Base-by-base conservation (phyloP, 148 eudicot species). In the Spergularia bocconei region DNA sequence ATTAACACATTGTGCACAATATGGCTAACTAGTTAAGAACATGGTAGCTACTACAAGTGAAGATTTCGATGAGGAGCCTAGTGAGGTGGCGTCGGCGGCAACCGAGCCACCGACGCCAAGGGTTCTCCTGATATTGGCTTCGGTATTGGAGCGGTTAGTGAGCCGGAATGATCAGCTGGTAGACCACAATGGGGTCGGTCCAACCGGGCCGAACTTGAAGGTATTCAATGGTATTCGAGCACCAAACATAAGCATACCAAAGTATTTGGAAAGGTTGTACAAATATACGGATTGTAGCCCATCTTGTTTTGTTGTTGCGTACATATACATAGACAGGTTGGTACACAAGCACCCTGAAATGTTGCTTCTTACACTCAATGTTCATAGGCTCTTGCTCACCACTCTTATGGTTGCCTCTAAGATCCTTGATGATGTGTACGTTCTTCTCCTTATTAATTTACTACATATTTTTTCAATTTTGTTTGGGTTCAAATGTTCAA, bases 251-350 rank as follows among this genome's bases (percentile, higher is more conserved):
- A 91, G 91, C 48, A 83, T 94, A 75, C 84, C 74, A 1, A 94
- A 92, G 80, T 94, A 94, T 53, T 81, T 94, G 85, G 93, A 91
- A 81, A 89, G 98, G 86, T 78, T 94, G 47, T 94, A 86, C 76
- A 94, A 92, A 80, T 92, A 90, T 73, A 89, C 91, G 7, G 82
- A 88, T 61, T 94, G 98, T 73, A 92, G 97, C 67, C 98, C 96
- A 1, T 86, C 98, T 33, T 94, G 98, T 74, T 94, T 91, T 51
- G 98, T 90, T 71, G 98, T 92, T 29, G 98, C 88, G 11, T 94
- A 82, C 77, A 87, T 94, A 47, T 94, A 92, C 47, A 89, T 94
- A 38, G 98, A 94, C 71, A 77, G 98, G 83, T 70, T 94, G 79
- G 73, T 90, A 6, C 98, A 94, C 54, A 83, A 70, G 9, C 85